Percentiles rank a stretch among this genome's conserved stretches.
These are phyloP conservation scores for Xylariaceae sp. DNA, from an alignment of 2,329 filamentous ascomycete species.

Conservation along the genomic window DNA sequence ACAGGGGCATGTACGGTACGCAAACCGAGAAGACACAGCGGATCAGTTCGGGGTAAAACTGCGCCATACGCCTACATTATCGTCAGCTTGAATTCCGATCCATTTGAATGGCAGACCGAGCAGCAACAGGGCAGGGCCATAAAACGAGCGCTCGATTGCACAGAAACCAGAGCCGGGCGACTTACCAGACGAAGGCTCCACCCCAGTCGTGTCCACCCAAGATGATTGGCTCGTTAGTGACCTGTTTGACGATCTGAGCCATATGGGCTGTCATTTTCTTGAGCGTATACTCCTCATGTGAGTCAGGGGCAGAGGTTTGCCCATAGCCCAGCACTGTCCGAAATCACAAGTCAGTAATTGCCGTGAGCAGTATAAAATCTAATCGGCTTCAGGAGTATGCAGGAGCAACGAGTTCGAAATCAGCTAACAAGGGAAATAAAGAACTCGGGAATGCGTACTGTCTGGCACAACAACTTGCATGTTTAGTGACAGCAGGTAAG, in stretches of 20 bases:
- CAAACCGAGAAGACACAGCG: conserved; percentile 80
- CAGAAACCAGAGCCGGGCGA: no score
- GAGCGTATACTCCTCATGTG: conserved; percentile 68
- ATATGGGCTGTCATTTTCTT: conserved; percentile 80
- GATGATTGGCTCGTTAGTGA: conserved; percentile 66
- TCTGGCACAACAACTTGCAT: conserved; percentile 85
- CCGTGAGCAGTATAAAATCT: no score
- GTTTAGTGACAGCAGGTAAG: conserved; percentile 72
- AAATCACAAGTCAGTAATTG: no score
- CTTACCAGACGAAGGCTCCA: conserved; percentile 71
- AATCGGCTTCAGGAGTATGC: no score
- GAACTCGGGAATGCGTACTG: no score
- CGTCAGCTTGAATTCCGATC: neutral
- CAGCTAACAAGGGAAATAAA: no score
- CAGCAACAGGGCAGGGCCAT: neutral
- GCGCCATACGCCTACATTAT: conserved; percentile 61
- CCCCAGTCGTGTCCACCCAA: conserved; percentile 96
- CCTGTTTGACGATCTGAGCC: conserved; percentile 69
- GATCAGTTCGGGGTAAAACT: conserved; percentile 76
- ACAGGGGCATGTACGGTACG: conserved; percentile 72
- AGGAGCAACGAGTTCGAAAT: no score
- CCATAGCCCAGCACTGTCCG: conserved; percentile 91
- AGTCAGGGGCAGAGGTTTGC: conserved; percentile 72
- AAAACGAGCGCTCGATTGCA: no score
- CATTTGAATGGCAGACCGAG: neutral